Percentiles rank a stretch among this genome's conserved stretches.
phyloP scores from a whole-genome alignment of 179 eudicot genomes.

The Beta lomatogona region DNA sequence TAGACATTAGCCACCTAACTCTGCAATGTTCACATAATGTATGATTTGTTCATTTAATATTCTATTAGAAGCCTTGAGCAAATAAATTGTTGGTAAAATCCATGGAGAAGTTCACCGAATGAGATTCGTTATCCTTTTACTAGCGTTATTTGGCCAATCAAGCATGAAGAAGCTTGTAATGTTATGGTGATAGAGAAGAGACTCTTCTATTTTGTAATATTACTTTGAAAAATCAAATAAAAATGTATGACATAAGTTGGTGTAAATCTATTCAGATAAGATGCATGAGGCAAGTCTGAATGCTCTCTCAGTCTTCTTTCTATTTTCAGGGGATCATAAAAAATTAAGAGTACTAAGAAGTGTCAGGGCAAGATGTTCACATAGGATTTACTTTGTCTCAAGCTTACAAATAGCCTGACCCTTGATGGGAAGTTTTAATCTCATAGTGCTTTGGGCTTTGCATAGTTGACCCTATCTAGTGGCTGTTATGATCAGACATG shows the following conservation, averaged over 20 bases:
- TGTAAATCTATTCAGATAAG: not conserved
- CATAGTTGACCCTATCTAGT: not conserved
- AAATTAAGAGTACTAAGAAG: not conserved
- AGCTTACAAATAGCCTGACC: not conserved
- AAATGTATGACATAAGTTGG: not conserved
- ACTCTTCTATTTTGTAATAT: no score
- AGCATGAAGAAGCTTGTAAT: no score
- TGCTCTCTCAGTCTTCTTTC: not conserved
- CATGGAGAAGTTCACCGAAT: no score
- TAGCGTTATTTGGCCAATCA: no score
- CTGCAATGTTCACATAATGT: no score
- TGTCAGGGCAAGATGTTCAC: not conserved
- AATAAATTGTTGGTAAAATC: no score
- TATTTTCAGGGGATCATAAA: not conserved
- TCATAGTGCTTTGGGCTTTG: not conserved
- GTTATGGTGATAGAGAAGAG: no score
- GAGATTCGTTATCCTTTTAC: no score
- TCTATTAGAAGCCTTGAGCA: no score
- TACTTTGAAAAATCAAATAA: no score
- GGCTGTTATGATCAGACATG: not conserved
- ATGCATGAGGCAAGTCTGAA: not conserved
- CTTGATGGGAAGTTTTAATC: not conserved
- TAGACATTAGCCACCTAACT: no score
- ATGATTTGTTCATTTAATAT: no score
- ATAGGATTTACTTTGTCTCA: not conserved